Percentiles rank a stretch among this genome's conserved stretches.
These are phyloP conservation scores for Ceriops tagal DNA, from an alignment of 345 rosid genomes.

Conservation along the genomic window DNA sequence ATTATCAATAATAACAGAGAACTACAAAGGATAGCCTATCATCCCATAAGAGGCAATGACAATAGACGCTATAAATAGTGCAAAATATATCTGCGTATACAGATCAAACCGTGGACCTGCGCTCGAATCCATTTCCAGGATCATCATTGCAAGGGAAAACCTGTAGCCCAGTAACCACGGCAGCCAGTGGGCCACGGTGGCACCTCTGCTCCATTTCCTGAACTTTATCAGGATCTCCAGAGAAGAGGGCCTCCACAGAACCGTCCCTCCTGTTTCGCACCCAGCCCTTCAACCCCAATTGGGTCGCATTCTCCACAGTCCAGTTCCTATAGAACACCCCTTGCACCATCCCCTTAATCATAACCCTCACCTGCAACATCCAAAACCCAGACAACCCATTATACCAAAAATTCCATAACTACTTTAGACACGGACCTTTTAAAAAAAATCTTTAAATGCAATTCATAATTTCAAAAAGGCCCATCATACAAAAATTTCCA, in stretches of 20 bases:
- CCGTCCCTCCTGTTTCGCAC: conserved; percentile 87
- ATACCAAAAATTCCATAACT: no score
- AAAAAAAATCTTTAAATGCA: background rate
- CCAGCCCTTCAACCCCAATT: conserved; percentile 85
- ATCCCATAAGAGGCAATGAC: conserved; percentile 2
- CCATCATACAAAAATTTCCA: conserved; percentile 5
- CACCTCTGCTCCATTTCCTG: conserved; percentile 88
- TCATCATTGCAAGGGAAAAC: conserved; percentile 68
- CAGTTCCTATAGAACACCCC: conserved; percentile 91
- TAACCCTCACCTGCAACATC: conserved; percentile 54
- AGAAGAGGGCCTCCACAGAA: conserved; percentile 82
- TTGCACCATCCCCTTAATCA: conserved; percentile 82
- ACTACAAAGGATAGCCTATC: background rate
- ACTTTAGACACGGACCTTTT: background rate
- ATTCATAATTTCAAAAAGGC: background rate
- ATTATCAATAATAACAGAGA: conserved; percentile 3
- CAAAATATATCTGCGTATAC: background rate
- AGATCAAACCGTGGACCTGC: conserved; percentile 56
- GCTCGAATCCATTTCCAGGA: conserved; percentile 61
- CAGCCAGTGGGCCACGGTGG: conserved; percentile 73
- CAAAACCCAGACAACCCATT: conserved; percentile 6
- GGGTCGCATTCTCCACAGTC: conserved; percentile 71
- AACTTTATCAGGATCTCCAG: conserved; percentile 54
- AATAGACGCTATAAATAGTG: conserved; percentile 9
- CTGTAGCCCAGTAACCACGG: conserved; percentile 66